phyloP scores from a whole-genome alignment of 768 basidiomycete species.

The Boletus rubropictus region DNA sequence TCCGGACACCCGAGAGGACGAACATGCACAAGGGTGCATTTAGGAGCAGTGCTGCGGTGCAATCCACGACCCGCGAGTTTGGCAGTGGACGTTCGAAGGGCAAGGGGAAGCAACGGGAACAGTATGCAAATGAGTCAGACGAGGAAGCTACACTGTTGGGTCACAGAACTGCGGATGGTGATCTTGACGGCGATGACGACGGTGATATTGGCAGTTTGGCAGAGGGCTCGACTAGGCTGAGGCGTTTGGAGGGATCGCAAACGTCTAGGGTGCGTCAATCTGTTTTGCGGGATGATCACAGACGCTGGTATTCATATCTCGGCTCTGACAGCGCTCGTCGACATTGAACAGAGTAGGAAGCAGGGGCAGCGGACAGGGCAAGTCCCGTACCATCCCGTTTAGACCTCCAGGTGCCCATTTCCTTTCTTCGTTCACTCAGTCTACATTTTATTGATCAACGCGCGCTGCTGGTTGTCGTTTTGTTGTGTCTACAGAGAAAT shows the following conservation, averaged over 20 bases:
- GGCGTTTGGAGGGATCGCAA: constrained; percentile 24
- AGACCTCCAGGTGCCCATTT: constrained; percentile 53
- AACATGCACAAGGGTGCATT: constrained; percentile 29
- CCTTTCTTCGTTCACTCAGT: not conserved
- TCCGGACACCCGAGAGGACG: constrained; percentile 8
- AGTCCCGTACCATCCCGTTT: constrained; percentile 74
- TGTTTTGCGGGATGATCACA: not conserved
- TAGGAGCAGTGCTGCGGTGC: constrained; percentile 32
- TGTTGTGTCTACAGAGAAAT: constrained; percentile 48
- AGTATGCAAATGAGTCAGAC: constrained; percentile 59
- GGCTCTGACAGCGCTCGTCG: constrained; percentile 20
- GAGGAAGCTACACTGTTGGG: constrained; percentile 50
- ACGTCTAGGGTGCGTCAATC: constrained; percentile 12
- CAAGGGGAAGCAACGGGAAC: constrained; percentile 45
- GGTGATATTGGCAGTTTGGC: constrained; percentile 32
- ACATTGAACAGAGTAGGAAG: constrained; percentile 7
- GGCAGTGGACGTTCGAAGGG: constrained; percentile 22
- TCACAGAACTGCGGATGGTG: constrained; percentile 32
- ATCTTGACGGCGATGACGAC: constrained; percentile 34
- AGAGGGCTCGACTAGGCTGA: constrained; percentile 23
- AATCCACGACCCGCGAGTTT: constrained; percentile 16
- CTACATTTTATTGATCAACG: constrained; percentile 1
- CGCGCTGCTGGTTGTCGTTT: not conserved
- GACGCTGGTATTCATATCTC: not conserved
- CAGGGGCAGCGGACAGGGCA: constrained; percentile 45